Conservation (phyloP, 257 asterid genomes). For the Solanum etuberosum region DNA sequence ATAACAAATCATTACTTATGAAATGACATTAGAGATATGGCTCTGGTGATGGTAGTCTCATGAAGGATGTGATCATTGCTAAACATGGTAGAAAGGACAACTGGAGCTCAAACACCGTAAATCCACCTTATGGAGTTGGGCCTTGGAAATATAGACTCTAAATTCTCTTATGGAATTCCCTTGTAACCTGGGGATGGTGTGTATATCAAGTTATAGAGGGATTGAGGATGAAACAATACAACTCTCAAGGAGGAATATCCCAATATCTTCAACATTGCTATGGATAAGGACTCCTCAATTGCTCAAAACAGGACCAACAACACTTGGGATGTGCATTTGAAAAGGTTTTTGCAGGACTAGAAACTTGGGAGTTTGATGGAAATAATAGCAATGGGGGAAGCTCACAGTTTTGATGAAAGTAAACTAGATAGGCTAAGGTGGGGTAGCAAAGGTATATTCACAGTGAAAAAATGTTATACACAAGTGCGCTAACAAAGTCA, state of each 20-base stretch:
- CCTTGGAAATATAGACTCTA: neutral
- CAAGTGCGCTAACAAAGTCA: neutral
- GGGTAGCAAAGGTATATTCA: neutral
- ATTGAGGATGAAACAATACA: neutral
- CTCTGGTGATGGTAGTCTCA: neutral
- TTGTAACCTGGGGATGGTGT: neutral
- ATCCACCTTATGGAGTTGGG: neutral
- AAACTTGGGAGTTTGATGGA: neutral
- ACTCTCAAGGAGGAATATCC: neutral
- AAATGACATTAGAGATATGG: neutral
- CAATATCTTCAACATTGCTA: neutral
- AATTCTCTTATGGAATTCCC: neutral
- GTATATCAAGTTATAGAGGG: neutral
- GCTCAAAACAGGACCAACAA: neutral
- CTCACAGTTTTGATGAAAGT: neutral
- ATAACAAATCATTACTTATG: neutral
- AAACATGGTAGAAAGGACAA: neutral
- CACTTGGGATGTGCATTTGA: neutral
- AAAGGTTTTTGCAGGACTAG: neutral
- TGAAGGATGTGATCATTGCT: neutral
- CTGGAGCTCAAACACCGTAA: neutral
- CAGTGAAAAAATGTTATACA: neutral
- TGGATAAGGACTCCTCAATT: neutral
- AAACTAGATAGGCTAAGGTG: neutral
- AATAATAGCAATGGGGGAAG: neutral